Base-by-base conservation (phyloP, 495 filamentous ascomycete species). In the Parachaetomium inaequale region DNA sequence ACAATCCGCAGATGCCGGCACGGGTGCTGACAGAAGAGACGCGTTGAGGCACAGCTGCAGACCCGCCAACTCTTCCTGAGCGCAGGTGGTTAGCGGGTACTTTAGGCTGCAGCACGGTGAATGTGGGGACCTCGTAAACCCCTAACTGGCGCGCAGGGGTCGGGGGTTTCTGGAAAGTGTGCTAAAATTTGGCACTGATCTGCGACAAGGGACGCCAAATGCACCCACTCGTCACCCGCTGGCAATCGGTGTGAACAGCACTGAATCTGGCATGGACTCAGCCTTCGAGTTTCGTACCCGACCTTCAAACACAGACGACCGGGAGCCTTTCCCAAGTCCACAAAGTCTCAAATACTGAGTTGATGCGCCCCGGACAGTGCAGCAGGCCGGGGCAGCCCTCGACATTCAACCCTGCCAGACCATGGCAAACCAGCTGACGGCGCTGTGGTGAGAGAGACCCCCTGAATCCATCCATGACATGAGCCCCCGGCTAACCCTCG, bases 391-490 rank as follows among this genome's bases (percentile, higher is more conserved):
- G 49, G 29, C 31, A 34, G 38, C 51, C 40, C 50, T 7, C 58
- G 25, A 6, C 36, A n/a, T 40, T 43, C 32, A 46, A 21, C 51
- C 40, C 36, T 32, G 21, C n/a, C n/a, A n/a, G n/a, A 50, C 26
- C 31, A 66, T 73, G 65, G 65, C 73, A 56, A 71, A 69, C 67
- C 73, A 73, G 57, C 66, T 76, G 51, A 70, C 75, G 46, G 71
- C 75, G 43, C 59, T 80, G 56, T 77, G 74, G 77, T 80, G 63
- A 71, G 73, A 25, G 6, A 21, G n/a, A n/a, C n/a, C 17, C 51
- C 32, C 29, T 38, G 17, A 53, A 53, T 49, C 11, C 29, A 52
- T 3, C 19, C 15, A 10, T n/a, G 0, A 15, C 15, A 32, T 8
- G 4, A 32, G n/a, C n/a, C n/a, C n/a, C n/a, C n/a, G n/a, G n/a